A percentile compares a stretch with the other conserved stretches of the same genome.
phyloP scores from a whole-genome alignment of 768 basidiomycete species.

The Nidularia pulvinata region DNA sequence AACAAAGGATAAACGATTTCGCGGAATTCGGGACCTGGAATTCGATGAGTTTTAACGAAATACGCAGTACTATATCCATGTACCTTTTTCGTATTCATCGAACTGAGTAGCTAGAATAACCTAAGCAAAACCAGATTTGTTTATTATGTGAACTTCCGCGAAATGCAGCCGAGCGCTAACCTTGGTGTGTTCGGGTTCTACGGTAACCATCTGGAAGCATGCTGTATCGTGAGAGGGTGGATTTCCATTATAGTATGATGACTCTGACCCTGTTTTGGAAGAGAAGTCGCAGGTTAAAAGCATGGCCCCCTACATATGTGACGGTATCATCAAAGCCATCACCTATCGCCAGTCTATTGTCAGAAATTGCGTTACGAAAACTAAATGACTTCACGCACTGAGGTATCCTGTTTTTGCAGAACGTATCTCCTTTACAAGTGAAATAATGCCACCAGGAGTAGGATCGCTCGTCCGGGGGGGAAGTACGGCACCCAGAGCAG shows the following conservation, averaged over 20 bases:
- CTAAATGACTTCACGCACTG: not conserved
- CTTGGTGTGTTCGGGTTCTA: slow-evolving; percentile 52
- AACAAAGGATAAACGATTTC: slow-evolving; percentile 32
- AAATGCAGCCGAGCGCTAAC: not conserved
- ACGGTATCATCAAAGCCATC: not conserved
- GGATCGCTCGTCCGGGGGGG: not conserved
- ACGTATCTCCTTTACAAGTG: not conserved
- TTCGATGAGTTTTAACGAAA: not conserved
- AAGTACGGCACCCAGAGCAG: not conserved
- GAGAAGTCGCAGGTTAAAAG: not conserved
- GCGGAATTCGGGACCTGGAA: slow-evolving; percentile 17
- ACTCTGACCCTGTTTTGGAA: not conserved
- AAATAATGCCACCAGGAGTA: not conserved
- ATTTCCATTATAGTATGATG: not conserved
- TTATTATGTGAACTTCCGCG: not conserved
- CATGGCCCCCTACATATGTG: not conserved
- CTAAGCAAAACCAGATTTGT: not conserved
- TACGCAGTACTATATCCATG: not conserved
- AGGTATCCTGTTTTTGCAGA: not conserved
- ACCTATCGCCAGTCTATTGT: not conserved
- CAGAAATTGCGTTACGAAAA: not conserved
- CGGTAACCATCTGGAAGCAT: slow-evolving; percentile 34
- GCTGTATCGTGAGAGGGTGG: not conserved
- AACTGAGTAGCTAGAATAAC: slow-evolving; percentile 36
- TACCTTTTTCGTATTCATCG: slow-evolving; percentile 30